Percentiles rank a stretch among this genome's conserved stretches.
Evolutionary conservation across 108 stramenopile species (phyloP).

Genomic region (Parietichytrium sp.): DNA sequence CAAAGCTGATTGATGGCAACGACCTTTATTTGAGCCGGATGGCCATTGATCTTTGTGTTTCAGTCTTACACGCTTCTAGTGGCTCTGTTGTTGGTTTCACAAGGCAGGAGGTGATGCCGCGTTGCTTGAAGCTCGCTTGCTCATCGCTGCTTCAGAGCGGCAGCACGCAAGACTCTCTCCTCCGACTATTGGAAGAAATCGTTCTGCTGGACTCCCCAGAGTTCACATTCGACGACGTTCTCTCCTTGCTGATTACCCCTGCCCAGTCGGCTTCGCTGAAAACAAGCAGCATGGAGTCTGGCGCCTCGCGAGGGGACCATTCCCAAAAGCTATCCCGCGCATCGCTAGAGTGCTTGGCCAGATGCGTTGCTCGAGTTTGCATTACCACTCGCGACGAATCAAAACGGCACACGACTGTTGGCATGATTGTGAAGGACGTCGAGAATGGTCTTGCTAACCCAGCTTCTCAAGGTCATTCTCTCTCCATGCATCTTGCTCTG

Average conservation of each 20-base stretch:
- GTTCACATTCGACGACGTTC: slow-evolving; percentile 71
- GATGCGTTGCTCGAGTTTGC: slow-evolving; percentile 73
- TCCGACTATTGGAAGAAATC: slow-evolving; percentile 68
- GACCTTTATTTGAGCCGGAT: slow-evolving; percentile 89
- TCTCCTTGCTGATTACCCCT: slow-evolving; percentile 56
- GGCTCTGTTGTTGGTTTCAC: neutral
- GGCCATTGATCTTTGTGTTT: slow-evolving; percentile 52
- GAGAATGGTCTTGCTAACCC: slow-evolving; percentile 52
- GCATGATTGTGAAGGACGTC: slow-evolving; percentile 49
- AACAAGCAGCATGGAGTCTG: no score
- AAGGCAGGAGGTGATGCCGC: slow-evolving; percentile 68
- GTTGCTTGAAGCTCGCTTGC: slow-evolving; percentile 70
- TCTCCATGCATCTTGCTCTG: slow-evolving; percentile 68
- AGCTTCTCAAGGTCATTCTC: slow-evolving; percentile 49
- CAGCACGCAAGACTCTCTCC: slow-evolving; percentile 71
- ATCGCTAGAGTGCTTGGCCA: slow-evolving; percentile 74
- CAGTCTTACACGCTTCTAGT: slow-evolving; percentile 51
- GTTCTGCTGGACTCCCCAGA: slow-evolving; percentile 57
- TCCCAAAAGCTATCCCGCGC: slow-evolving; percentile 53
- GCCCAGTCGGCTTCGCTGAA: slow-evolving; percentile 37
- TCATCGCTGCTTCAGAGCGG: slow-evolving; percentile 80
- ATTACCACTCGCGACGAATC: slow-evolving; percentile 58
- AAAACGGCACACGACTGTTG: slow-evolving; percentile 52
- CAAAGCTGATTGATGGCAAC: slow-evolving; percentile 73
- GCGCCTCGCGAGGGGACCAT: no score